Evolutionary conservation across 1,284 basidiomycete species (phyloP).

Genomic region (Flammula alnicola): DNA sequence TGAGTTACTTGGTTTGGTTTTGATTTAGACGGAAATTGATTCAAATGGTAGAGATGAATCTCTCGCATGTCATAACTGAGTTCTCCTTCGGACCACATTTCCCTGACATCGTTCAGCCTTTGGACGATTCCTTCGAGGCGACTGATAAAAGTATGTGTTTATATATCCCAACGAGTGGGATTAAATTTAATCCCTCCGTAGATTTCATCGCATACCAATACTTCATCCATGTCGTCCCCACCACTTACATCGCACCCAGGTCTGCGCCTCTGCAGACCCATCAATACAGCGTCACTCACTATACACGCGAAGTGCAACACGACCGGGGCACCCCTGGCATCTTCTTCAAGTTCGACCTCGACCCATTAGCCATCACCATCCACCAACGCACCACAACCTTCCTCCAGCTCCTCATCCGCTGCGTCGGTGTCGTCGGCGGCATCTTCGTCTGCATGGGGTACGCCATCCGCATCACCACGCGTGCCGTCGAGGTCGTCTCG

Average conservation of each 20-base stretch:
- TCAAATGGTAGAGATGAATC: conserved; percentile 81
- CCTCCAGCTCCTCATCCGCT: conserved; percentile 82
- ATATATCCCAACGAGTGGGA: not conserved
- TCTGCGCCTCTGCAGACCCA: conserved; percentile 75
- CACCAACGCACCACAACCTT: conserved; percentile 87
- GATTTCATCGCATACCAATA: conserved; percentile 97
- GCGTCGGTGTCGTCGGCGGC: conserved; percentile 80
- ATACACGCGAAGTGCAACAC: conserved; percentile 79
- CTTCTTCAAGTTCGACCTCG: conserved; percentile 97
- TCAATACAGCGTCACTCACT: conserved; percentile 96
- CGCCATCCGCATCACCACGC: conserved; percentile 69
- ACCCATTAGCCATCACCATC: conserved; percentile 86
- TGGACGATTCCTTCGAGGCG: conserved; percentile 89
- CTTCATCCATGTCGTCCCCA: conserved; percentile 94
- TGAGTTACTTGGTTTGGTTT: conserved; percentile 39
- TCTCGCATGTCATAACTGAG: conserved; percentile 95
- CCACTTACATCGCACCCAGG: conserved; percentile 82
- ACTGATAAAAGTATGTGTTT: conserved; percentile 74
- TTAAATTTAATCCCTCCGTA: conserved; percentile 33
- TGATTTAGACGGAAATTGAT: not conserved
- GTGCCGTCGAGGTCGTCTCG: conserved; percentile 68
- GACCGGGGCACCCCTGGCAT: conserved; percentile 87
- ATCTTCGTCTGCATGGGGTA: conserved; percentile 83
- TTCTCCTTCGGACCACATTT: conserved; percentile 98
- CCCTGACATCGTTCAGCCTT: conserved; percentile 93